These are phyloP conservation scores for Graphiopsis chlorocephala DNA, from an alignment of 2,329 filamentous ascomycete species.

Conservation along the genomic window DNA sequence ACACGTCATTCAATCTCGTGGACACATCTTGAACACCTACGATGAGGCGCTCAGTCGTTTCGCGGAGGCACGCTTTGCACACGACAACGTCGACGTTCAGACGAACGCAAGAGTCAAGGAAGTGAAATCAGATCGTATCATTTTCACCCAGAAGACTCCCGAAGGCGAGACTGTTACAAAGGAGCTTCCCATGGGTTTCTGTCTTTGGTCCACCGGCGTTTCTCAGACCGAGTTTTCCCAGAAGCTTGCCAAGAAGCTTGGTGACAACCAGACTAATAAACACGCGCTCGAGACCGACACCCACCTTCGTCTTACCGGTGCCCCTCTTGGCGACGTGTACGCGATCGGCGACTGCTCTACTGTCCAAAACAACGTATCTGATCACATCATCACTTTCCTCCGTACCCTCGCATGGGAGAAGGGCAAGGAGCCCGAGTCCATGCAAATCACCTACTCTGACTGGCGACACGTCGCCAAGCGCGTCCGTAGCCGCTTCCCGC, in stretches of 20 bases:
- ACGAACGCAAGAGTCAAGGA: conserved; percentile 93
- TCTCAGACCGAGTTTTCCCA: conserved; percentile 78
- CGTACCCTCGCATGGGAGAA: conserved; percentile 88
- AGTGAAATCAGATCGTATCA: conserved; percentile 75
- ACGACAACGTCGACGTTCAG: conserved; percentile 86
- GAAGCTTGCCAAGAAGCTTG: conserved; percentile 71
- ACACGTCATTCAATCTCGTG: conserved; percentile 90
- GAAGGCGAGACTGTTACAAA: conserved; percentile 77
- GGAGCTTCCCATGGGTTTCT: conserved; percentile 93
- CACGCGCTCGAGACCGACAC: conserved; percentile 93
- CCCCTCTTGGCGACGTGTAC: conserved; percentile 91
- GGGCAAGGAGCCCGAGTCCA: conserved; percentile 82
- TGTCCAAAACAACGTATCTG: conserved; percentile 94
- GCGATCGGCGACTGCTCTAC: conserved; percentile 95
- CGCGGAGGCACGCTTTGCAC: conserved; percentile 84
- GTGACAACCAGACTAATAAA: conserved; percentile 72
- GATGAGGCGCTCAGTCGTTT: conserved; percentile 91
- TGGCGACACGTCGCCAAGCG: conserved; percentile 82
- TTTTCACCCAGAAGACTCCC: conserved; percentile 79
- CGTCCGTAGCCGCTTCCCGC: conserved; percentile 86
- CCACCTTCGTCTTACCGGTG: conserved; percentile 83
- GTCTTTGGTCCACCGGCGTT: conserved; percentile 95
- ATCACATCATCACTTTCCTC: conserved; percentile 86
- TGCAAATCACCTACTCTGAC: conserved; percentile 81
- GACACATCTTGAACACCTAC: conserved; percentile 96